These are phyloP conservation scores for Cyberlindnera lachancei DNA, from an alignment of 805 yeast species.

Conservation along the genomic window DNA sequence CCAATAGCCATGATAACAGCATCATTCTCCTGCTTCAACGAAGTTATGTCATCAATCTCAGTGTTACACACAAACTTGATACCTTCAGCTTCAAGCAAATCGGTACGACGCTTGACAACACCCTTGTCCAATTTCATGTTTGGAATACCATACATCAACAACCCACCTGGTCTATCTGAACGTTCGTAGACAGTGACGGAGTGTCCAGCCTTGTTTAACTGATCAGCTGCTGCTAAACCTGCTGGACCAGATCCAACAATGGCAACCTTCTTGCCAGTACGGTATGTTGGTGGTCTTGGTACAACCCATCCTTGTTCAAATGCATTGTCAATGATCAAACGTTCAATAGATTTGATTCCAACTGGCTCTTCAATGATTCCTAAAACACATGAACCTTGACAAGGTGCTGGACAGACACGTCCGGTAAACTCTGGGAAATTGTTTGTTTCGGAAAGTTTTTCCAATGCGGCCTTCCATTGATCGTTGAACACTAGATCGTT, in stretches of 20 bases:
- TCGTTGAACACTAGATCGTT: conserved; percentile 92
- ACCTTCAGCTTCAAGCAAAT: conserved; percentile 86
- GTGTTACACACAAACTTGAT: conserved; percentile 68
- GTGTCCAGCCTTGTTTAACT: conserved; percentile 94
- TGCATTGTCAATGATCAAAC: conserved; percentile 93
- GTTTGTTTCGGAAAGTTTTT: conserved; percentile 88
- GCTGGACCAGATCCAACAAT: conserved; percentile 96
- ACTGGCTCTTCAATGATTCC: conserved; percentile 94
- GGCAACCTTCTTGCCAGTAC: conserved; percentile 84
- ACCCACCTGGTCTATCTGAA: conserved; percentile 93
- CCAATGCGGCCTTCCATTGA: conserved; percentile 90
- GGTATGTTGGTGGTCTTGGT: conserved; percentile 67
- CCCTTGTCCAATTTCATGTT: conserved; percentile 96
- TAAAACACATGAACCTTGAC: conserved; percentile 94
- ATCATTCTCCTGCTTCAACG: conserved; percentile 56
- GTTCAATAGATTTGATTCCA: conserved; percentile 92
- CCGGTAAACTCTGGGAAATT: conserved; percentile 99
- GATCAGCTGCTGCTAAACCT: conserved; percentile 95
- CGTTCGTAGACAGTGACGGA: conserved; percentile 87
- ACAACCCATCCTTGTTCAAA: conserved; percentile 95
- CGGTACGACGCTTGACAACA: conserved; percentile 88
- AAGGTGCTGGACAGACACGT: conserved; percentile 98
- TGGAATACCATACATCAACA: conserved; percentile 98
- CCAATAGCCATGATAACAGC: conserved; percentile 93
- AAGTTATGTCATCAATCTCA: conserved; percentile 77